A percentile compares a stretch with the other conserved stretches of the same genome.
phyloP scores from a whole-genome alignment of 768 basidiomycete species.

The Lactarius psammicola region DNA sequence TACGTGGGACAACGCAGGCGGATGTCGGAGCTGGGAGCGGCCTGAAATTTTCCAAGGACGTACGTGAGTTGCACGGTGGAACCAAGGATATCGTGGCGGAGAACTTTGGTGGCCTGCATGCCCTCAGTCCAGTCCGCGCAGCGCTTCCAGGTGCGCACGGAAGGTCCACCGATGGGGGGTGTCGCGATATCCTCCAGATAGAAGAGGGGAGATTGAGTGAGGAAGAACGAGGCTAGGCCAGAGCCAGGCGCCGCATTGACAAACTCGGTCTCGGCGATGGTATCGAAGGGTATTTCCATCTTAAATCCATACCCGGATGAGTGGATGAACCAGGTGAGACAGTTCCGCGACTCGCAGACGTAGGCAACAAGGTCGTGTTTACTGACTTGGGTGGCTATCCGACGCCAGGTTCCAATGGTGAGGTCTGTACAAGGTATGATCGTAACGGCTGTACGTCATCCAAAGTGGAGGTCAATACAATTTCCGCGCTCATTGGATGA shows the following conservation, averaged over 20 bases:
- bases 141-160: slow-evolving; percentile 53
- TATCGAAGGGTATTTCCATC: slow-evolving; percentile 76
- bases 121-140: slow-evolving; percentile 78
- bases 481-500: neutral
- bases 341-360: slow-evolving; percentile 62
- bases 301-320: slow-evolving; percentile 75
- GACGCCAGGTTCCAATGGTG: slow-evolving; percentile 75
- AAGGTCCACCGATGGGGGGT: slow-evolving; percentile 35
- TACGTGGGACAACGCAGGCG: slow-evolving; percentile 24
- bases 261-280: slow-evolving; percentile 58
- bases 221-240: slow-evolving; percentile 59
- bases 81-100: slow-evolving; percentile 66
- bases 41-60: slow-evolving; percentile 41
- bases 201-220: slow-evolving; percentile 67
- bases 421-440: slow-evolving; percentile 76
- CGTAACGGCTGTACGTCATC: slow-evolving; percentile 52
- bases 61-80: slow-evolving; percentile 58
- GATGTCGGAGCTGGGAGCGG: slow-evolving; percentile 19
- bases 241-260: slow-evolving; percentile 51
- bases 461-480: neutral
- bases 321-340: slow-evolving; percentile 77
- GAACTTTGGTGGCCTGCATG: slow-evolving; percentile 58
- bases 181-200: slow-evolving; percentile 53
- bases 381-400: slow-evolving; percentile 54
- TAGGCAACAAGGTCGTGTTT: slow-evolving; percentile 75